These are phyloP conservation scores for Aureobasidium lini DNA, from an alignment of 2,329 filamentous ascomycete species.

Conservation along the genomic window DNA sequence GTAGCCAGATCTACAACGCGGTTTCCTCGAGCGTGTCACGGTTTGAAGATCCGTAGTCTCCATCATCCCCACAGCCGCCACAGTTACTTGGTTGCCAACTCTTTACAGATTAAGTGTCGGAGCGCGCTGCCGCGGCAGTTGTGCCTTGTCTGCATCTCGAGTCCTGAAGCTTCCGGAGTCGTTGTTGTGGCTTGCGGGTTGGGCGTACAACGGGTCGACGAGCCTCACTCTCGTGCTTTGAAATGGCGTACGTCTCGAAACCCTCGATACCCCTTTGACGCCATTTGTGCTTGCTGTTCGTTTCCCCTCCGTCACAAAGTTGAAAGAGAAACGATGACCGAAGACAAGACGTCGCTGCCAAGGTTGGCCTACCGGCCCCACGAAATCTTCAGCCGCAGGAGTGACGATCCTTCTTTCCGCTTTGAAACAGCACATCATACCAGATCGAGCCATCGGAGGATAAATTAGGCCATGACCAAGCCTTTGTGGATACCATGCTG, in stretches of 20 bases:
- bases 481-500: not conserved
- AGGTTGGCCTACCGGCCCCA: not conserved
- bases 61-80: not conserved
- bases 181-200: not conserved
- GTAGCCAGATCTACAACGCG: not conserved
- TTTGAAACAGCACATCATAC: not conserved
- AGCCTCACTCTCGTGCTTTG: not conserved
- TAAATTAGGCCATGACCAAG: not conserved
- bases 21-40: not conserved
- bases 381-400: not conserved
- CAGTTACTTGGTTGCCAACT: not conserved
- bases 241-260: not conserved
- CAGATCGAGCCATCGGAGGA: not conserved
- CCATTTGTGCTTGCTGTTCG: too few relatives aligned
- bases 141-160: not conserved
- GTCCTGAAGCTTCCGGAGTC: not conserved
- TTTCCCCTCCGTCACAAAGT: not conserved
- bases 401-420: conserved; percentile 8
- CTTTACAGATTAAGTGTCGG: not conserved
- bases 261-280: too few relatives aligned
- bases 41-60: not conserved
- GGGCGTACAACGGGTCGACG: not conserved
- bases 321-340: not conserved
- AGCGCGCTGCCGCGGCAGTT: not conserved
- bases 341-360: not conserved